A percentile compares a stretch with the other conserved stretches of the same genome.
phyloP scores from a whole-genome alignment of 2,329 filamentous ascomycete genomes.

The Colletotrichum orchidophilum region DNA sequence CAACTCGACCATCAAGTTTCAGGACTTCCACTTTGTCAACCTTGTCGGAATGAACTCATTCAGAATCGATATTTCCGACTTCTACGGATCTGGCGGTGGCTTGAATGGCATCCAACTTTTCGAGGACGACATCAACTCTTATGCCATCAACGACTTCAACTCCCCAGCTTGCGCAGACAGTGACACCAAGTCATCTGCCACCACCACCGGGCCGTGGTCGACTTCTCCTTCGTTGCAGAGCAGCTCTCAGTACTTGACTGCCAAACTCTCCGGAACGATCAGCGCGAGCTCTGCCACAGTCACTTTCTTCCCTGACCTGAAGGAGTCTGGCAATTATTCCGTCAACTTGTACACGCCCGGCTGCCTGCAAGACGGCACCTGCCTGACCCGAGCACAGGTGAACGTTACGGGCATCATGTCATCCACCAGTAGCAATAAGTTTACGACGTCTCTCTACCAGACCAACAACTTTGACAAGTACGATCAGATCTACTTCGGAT shows the following conservation, averaged over 20 bases:
- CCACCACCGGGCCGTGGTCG: slow-evolving; percentile 78
- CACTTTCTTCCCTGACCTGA: slow-evolving; percentile 84
- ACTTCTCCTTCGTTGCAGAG: slow-evolving; percentile 74
- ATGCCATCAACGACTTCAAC: slow-evolving; percentile 88
- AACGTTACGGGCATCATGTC: slow-evolving; percentile 81
- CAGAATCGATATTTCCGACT: slow-evolving; percentile 84
- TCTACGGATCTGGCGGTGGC: slow-evolving; percentile 87
- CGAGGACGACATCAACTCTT: slow-evolving; percentile 84
- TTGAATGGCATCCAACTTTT: slow-evolving; percentile 88
- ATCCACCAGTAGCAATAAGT: slow-evolving; percentile 53
- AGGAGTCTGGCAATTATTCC: slow-evolving; percentile 89
- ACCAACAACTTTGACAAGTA: slow-evolving; percentile 98
- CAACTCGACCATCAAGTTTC: slow-evolving; percentile 71
- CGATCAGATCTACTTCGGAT: slow-evolving; percentile 88
- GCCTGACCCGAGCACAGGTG: slow-evolving; percentile 79
- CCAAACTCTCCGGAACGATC: slow-evolving; percentile 66
- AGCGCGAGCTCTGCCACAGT: slow-evolving; percentile 72
- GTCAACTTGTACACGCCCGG: slow-evolving; percentile 94
- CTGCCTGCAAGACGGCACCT: slow-evolving; percentile 82
- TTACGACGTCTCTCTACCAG: slow-evolving; percentile 77
- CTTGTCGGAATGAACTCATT: slow-evolving; percentile 87
- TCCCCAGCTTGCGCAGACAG: slow-evolving; percentile 78
- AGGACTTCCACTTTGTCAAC: slow-evolving; percentile 94
- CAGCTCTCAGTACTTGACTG: slow-evolving; percentile 80
- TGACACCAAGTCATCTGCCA: slow-evolving; percentile 72